These are phyloP conservation scores for Astrothelium macrocarpum DNA, from an alignment of 495 filamentous ascomycete species.

Conservation along the genomic window DNA sequence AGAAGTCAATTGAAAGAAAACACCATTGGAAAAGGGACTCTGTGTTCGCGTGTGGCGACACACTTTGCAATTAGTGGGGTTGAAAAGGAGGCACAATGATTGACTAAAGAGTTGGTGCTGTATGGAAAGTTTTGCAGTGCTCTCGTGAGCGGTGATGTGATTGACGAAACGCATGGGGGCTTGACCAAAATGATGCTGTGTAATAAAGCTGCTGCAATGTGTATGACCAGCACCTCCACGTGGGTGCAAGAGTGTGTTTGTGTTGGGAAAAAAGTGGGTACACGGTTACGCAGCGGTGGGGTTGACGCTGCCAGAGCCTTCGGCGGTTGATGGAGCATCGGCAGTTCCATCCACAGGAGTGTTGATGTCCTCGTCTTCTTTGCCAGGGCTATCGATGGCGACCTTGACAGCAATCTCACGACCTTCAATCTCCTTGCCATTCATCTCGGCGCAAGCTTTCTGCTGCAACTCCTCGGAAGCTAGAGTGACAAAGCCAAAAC, in stretches of 20 bases:
- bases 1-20: neutral
- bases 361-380: constrained; percentile 72
- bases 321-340: constrained; percentile 21
- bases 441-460: constrained; percentile 96
- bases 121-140: neutral
- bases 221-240: neutral
- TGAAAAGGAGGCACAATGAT: neutral
- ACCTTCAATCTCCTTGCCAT: constrained; percentile 95
- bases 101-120: neutral
- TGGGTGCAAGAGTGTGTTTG: no score
- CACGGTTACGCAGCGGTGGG: constrained; percentile 20
- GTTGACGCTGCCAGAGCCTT: constrained; percentile 35
- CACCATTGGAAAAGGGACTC: neutral
- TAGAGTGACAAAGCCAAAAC: constrained; percentile 95
- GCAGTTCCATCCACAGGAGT: constrained; percentile 21
- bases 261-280: neutral
- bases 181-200: neutral
- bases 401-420: constrained; percentile 99
- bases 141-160: neutral
- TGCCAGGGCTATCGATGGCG: constrained; percentile 97
- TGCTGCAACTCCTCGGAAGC: constrained; percentile 90
- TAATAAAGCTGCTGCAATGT: neutral
- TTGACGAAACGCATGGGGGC: neutral
- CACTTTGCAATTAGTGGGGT: neutral
- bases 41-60: no score